Evolutionary conservation across 495 filamentous ascomycete species (phyloP).

Genomic region (Neurospora sublineolata): DNA sequence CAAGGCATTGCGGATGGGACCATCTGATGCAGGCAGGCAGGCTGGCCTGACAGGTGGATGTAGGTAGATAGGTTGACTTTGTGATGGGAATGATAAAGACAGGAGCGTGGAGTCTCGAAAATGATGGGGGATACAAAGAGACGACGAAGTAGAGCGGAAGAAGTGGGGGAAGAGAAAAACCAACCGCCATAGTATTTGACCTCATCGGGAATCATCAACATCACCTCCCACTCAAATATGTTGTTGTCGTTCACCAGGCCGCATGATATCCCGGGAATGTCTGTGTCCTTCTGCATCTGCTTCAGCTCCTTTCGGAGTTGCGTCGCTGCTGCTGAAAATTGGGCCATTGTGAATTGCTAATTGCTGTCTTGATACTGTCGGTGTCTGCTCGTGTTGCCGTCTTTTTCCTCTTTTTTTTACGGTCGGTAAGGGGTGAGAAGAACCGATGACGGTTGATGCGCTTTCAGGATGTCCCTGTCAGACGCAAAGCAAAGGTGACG

Average conservation of each 20-base stretch:
- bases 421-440: not conserved
- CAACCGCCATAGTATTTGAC: conserved; percentile 85
- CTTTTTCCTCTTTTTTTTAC: not conserved
- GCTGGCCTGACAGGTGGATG: not conserved
- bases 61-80: not conserved
- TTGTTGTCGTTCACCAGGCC: conserved; percentile 75
- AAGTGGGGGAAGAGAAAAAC: not conserved
- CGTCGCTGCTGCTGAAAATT: conserved; percentile 46
- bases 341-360: conserved; percentile 11
- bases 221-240: conserved; percentile 98
- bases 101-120: not conserved
- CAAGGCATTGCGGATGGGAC: not conserved
- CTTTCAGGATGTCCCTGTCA: not conserved
- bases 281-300: conserved; percentile 82
- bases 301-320: conserved; percentile 79
- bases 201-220: conserved; percentile 97
- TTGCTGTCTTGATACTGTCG: not conserved
- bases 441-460: not conserved
- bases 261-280: conserved; percentile 87
- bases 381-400: not conserved
- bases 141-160: not conserved
- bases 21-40: not conserved
- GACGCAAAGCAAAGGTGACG: not conserved
- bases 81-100: not conserved
- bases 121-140: not conserved